Evolutionary conservation across 2,329 filamentous ascomycete species (phyloP).

Genomic region (Fusarium paranaense): DNA sequence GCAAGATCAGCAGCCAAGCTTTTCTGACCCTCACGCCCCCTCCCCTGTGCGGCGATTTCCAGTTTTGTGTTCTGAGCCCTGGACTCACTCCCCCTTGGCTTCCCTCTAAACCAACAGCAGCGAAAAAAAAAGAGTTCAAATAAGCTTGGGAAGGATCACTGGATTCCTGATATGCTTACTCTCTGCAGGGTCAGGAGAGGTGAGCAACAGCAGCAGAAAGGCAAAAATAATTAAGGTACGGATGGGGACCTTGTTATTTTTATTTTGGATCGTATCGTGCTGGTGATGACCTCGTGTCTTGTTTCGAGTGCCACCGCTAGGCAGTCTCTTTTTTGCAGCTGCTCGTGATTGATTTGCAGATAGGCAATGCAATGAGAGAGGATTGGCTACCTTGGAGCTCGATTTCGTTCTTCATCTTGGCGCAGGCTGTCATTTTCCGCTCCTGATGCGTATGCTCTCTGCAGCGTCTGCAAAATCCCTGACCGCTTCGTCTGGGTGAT

Average conservation of each 20-base stretch:
- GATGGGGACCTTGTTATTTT: neutral
- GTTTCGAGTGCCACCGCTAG: neutral
- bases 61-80: slow-evolving; percentile 1
- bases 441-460: neutral
- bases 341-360: slow-evolving; percentile 14
- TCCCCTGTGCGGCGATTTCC: slow-evolving; percentile 31
- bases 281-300: neutral
- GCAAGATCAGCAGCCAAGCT: slow-evolving; percentile 39
- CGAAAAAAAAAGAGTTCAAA: slow-evolving; percentile 12
- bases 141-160: slow-evolving; percentile 30
- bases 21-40: slow-evolving; percentile 1
- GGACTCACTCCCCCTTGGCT: slow-evolving; percentile 10
- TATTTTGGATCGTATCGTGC: neutral
- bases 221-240: slow-evolving; percentile 16
- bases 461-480: neutral
- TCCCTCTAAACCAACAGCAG: slow-evolving; percentile 23
- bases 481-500: neutral
- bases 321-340: slow-evolving; percentile 1
- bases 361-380: neutral
- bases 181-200: slow-evolving; percentile 30
- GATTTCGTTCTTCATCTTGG: slow-evolving; percentile 15
- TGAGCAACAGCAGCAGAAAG: neutral
- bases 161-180: slow-evolving; percentile 32
- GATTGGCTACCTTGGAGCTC: slow-evolving; percentile 9
- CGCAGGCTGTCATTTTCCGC: neutral